Evolutionary conservation across 2,329 filamentous ascomycete genomes (phyloP).

Genomic region (Fusarium sp.): DNA sequence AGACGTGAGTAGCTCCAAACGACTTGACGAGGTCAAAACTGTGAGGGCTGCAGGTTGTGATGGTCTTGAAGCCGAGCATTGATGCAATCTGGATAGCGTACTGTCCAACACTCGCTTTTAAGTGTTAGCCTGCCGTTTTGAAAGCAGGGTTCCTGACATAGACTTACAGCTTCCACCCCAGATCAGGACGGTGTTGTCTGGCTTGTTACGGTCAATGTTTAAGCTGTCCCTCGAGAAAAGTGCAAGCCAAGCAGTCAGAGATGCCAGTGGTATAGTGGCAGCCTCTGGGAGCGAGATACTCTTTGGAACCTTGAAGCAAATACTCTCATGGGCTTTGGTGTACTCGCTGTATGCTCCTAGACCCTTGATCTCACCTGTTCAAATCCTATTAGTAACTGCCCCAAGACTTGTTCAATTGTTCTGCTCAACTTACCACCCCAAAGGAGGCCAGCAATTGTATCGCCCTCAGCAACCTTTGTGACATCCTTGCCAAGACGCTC

Average conservation of each 20-base stretch:
- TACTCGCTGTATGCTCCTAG: constrained; percentile 55
- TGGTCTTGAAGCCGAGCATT: constrained; percentile 48
- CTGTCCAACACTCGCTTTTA: constrained; percentile 53
- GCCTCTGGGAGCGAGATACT: constrained; percentile 48
- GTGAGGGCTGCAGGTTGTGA: constrained; percentile 51
- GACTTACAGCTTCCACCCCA: constrained; percentile 58
- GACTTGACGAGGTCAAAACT: constrained; percentile 49
- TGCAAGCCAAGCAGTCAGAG: constrained; percentile 53
- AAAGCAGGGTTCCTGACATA: not conserved
- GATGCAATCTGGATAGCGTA: constrained; percentile 53
- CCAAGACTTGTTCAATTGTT: not conserved
- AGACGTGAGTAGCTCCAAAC: constrained; percentile 50
- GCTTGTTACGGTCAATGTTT: constrained; percentile 43
- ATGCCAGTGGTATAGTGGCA: constrained; percentile 54
- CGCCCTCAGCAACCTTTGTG: constrained; percentile 33
- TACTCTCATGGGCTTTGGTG: constrained; percentile 53
- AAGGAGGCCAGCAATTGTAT: constrained; percentile 43
- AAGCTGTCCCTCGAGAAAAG: constrained; percentile 54
- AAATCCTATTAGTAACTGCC: not conserved
- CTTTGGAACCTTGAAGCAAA: constrained; percentile 54
- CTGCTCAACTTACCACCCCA: constrained; percentile 45
- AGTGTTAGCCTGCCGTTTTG: not conserved
- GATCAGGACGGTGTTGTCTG: constrained; percentile 49
- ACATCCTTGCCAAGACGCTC: constrained; percentile 46
- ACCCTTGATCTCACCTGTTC: constrained; percentile 42